Base-by-base conservation (phyloP, 352 stramenopile species). In the Phytopythium mirpurense region DNA sequence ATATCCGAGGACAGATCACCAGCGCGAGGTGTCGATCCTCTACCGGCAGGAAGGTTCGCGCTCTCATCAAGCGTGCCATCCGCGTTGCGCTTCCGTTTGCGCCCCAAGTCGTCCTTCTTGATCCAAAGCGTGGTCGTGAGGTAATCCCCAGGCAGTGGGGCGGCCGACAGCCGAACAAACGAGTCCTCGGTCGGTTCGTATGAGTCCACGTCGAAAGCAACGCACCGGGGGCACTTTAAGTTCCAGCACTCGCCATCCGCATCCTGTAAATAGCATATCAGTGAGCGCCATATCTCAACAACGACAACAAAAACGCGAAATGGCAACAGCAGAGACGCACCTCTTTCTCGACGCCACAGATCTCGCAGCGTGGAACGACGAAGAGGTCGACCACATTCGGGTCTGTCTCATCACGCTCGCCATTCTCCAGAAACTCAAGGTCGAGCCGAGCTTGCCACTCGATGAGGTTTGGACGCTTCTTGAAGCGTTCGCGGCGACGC, bases 341-440 rank as follows among this genome's bases (percentile, higher is more conserved):
- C 71, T 93, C 81, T 68, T 91, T 92, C 56, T 95, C 85, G 6
- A 92, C 63, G 7, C 77, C 74, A 56, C 84, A 95, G 44, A 95
- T 88, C 45, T 88, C 72, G 56, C 85, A 95, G 14, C 77, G 70
- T 23, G 82, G 74, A 36, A 89, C 68, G 12, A 93, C 70, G 44
- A 88, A 44, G 3, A 95, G 63, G 46, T 93, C 80, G 11, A 89
- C 48, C 6, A 90, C 66, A 4, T 55, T 65, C 14, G 71, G 65
- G 27, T 90, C 73, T 32, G 70, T 66, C 47, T 78, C 72, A 41
- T 93, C 82, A 23, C 65, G 70, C 27, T 67, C 62, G 6, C 75
- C 78, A 41, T 67, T 84, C 27, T 78, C 81, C 16, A 78, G 58
- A 37, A 82, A 77, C 45, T 83, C 73, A 24, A 86, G 52, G 45